Percentiles rank a stretch among this genome's conserved stretches.
phyloP scores from a whole-genome alignment of 2,329 filamentous ascomycete species.

The Penicillium sp. region DNA sequence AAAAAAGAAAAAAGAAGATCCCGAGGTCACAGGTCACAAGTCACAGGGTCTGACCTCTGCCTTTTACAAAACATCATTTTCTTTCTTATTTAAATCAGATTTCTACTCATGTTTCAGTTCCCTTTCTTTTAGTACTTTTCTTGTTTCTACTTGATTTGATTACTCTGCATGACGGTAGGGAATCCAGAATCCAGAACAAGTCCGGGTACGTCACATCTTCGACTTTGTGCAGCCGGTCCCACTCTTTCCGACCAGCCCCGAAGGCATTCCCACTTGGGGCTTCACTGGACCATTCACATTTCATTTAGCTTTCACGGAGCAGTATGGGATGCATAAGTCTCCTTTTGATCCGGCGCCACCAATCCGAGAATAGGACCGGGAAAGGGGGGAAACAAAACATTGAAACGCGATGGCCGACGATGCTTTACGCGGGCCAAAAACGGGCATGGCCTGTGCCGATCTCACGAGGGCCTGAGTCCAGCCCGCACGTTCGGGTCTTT shows the following conservation, averaged over 20 bases:
- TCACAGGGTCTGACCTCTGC: conserved; percentile 3
- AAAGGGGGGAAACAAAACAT: background rate
- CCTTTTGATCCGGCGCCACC: background rate
- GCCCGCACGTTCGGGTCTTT: background rate
- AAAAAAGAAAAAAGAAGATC: background rate
- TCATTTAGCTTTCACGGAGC: background rate
- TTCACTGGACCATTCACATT: conserved; percentile 11
- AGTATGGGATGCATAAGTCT: conserved; percentile 12
- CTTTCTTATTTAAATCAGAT: background rate
- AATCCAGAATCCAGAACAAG: background rate
- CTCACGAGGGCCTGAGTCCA: background rate
- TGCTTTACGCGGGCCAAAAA: conserved; percentile 1
- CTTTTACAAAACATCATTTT: conserved; percentile 3
- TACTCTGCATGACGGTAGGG: background rate
- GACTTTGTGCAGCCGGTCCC: conserved; percentile 3
- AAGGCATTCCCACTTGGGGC: conserved; percentile 16
- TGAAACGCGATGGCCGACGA: background rate
- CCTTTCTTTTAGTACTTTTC: background rate
- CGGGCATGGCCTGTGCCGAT: background rate
- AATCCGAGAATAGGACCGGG: background rate
- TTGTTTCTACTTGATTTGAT: background rate
- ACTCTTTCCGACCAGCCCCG: conserved; percentile 20
- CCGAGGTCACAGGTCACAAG: conserved; percentile 11
- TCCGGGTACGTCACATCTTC: conserved; percentile 14
- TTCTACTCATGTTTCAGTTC: background rate